Evolutionary conservation across 2,329 filamentous ascomycete genomes (phyloP), one percentile per base, ranked within the genome.

Genomic region (Penicillium griseofulvum): DNA sequence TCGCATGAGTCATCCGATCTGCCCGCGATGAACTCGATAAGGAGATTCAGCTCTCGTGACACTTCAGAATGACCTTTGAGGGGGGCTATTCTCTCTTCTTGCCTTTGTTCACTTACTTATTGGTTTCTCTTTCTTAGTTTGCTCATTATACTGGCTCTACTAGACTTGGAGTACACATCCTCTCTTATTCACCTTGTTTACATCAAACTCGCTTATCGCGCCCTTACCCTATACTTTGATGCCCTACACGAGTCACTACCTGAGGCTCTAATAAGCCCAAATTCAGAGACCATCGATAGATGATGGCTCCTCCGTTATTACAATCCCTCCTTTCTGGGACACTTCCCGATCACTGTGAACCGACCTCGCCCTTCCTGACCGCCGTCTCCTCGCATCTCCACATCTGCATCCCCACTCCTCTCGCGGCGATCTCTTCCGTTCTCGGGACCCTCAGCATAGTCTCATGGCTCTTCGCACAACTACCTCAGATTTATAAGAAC

Each of bases 401-500:
- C 65, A 81, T 80, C 58, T 88, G 86, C 72, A 74, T 88, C 42
- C 86, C 86, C 12, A 86, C 84, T 17, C 80, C 81, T 51, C 78
- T 87, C 52, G 84, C 84, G 22, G 78, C 87, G 56, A 59, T 85
- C 54, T 88, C 86, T 22, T 84, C 83, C 6, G 58, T 80, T 3
- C 76, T 87, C 50, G 86, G 86, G 19, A 80, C 78, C 0, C 73
- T 85, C 57, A 87, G 84, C 65, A 88, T 88, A 57, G 63, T 86
- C 48, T 83, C 85, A 41, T 88, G 86, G 86, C 78, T 88, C 2
- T 88, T 87, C 67, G 86, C 86, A 12, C 86, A 88, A 68, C 74
- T 88, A 28, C 86, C 86, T 1, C 86, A 88, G 65, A 87, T 88
- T 59, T 86, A 83, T 74, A 87, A 87, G 74, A 88, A 88, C 67